These are phyloP conservation scores for Heteromeles arbutifolia DNA, from an alignment of 306 rosid species.

Conservation along the genomic window DNA sequence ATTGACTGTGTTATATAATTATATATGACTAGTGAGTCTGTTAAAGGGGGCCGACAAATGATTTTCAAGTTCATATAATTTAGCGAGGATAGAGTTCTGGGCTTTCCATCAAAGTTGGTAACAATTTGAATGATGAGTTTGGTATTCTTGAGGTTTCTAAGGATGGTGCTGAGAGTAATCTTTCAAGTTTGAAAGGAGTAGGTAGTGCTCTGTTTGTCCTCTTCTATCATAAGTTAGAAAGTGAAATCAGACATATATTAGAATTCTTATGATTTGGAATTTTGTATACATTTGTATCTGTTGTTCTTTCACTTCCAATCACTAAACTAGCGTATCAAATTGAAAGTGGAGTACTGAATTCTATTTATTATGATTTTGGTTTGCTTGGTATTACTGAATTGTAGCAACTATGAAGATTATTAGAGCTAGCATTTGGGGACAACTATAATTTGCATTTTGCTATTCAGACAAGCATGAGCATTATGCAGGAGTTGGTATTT, in stretches of 20 bases:
- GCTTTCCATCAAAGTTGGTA: not conserved
- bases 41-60: not conserved
- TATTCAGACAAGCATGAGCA: not conserved
- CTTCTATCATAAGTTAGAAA: not conserved
- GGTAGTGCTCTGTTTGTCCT: not conserved
- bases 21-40: not conserved
- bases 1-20: not conserved
- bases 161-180: not conserved
- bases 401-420: not conserved
- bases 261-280: not conserved
- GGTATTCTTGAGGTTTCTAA: not conserved
- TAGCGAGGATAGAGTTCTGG: too few species aligned
- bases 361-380: not conserved
- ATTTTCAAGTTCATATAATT: too few species aligned
- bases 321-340: not conserved
- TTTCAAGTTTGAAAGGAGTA: not conserved
- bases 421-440: not conserved
- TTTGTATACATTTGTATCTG: not conserved
- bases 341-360: not conserved
- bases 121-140: not conserved
- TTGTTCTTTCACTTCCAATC: not conserved
- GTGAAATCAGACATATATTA: not conserved
- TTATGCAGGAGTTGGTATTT: constrained; percentile 6
- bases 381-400: not conserved
- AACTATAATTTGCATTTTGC: not conserved